These are phyloP conservation scores for Tanozyma kutaoensis DNA, from an alignment of 805 yeast genomes.

Conservation along the genomic window DNA sequence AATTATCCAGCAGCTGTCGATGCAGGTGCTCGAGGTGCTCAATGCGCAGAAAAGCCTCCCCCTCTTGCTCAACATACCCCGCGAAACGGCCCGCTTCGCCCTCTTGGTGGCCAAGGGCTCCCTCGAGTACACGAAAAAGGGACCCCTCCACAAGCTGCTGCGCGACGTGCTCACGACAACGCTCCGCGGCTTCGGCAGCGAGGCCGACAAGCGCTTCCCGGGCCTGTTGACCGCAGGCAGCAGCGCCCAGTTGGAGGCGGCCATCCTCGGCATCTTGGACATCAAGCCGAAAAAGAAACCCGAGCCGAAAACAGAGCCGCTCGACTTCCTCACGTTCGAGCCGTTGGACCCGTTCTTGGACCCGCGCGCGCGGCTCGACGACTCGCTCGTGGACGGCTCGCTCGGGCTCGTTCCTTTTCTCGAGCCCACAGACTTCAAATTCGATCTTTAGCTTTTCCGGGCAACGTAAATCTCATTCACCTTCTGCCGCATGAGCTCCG, in stretches of 20 bases:
- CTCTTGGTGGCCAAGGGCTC: conserved; percentile 62
- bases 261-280: conserved; percentile 51
- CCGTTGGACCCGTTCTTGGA: conserved; percentile 21
- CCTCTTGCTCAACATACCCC: conserved; percentile 38
- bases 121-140: conserved; percentile 73
- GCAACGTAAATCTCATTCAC: not conserved
- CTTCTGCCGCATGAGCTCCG: not conserved
- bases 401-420: conserved; percentile 61
- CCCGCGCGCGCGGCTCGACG: conserved; percentile 20
- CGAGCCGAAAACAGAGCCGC: conserved; percentile 8
- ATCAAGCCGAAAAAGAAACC: conserved; percentile 23
- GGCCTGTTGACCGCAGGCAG: conserved; percentile 51
- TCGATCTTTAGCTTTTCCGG: too few relatives aligned
- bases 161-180: conserved; percentile 40
- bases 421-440: too few relatives aligned
- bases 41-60: conserved; percentile 26
- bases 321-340: conserved; percentile 19
- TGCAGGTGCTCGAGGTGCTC: conserved; percentile 43
- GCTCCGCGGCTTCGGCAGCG: conserved; percentile 35
- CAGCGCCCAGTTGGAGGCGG: conserved; percentile 39
- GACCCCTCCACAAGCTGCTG: conserved; percentile 63
- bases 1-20: conserved; percentile 55
- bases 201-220: conserved; percentile 39
- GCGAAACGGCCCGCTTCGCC: conserved; percentile 52
- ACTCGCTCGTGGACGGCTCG: conserved; percentile 75